Evolutionary conservation across 2,329 filamentous ascomycete genomes (phyloP), one percentile per base, ranked within the genome.

Genomic region (Talaromyces sp.): DNA sequence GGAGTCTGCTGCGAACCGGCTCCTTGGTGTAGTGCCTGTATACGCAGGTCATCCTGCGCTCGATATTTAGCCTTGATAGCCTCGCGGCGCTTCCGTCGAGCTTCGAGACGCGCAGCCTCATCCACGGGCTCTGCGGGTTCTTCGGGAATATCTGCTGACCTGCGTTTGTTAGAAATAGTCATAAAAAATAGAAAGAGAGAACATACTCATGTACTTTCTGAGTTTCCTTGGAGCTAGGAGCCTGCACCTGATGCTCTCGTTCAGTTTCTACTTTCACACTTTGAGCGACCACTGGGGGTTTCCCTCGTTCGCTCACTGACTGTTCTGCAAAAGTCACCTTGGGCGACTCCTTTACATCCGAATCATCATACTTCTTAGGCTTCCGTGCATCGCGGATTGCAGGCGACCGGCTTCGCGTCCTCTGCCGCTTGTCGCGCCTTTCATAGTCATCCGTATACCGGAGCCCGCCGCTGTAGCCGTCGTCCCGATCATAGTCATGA

Each of bases 21-120:
- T 54, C 83, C 80, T 61, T 84, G 81, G 65, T 88, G 85, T 43
- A 93, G 79, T 61, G 89, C 88, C 75, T 92, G 87, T 64, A 93
- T 85, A 62, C 90, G 83, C 68, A 93, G 81, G 56, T 88, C 87
- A 56, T 87, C 84, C 68, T 88, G 87, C 52, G 75, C 79, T 74
- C 86, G 87, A 68, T 91, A 89, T 78, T 92, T 95, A 72, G 90
- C 89, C 71, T 91, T 85, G 64, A 96, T 89, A 65, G 91, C 90
- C 77, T 94, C 90, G 65, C 92, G 88, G 61, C 89, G 86, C 71
- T 89, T 91, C 29, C 92, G 88, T 59, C 92, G 89, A 68, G 91
- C 88, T 74, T 95, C 90, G 68, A 96, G 89, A 69, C 93, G 83
- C 66, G 89, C 87, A 63, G 89, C 89, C 77, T 95, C 90, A 72